phyloP scores from a whole-genome alignment of 768 basidiomycete species.

The Russula foetens region DNA sequence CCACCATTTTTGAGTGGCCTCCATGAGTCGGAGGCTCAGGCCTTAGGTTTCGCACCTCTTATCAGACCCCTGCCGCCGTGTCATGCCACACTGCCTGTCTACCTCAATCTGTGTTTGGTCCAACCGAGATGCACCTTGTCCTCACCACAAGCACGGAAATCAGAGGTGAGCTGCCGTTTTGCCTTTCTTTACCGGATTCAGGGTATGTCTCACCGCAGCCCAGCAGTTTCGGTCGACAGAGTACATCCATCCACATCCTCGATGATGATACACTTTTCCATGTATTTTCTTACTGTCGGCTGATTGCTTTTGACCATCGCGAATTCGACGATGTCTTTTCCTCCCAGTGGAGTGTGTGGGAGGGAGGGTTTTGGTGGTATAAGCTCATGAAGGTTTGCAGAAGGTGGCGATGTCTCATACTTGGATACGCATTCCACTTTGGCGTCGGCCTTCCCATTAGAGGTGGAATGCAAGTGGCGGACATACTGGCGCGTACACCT shows the following conservation, averaged over 20 bases:
- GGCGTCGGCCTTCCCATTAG: neutral
- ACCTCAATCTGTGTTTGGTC: too few species aligned
- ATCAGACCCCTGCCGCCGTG: too few species aligned
- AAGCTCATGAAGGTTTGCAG: neutral
- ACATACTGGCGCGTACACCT: neutral
- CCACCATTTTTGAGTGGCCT: too few species aligned
- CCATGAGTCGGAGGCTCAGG: too few species aligned
- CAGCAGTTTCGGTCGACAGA: too few species aligned
- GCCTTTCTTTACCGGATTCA: too few species aligned
- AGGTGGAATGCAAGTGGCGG: neutral
- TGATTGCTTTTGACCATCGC: neutral
- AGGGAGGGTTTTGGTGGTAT: neutral
- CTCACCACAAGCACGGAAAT: too few species aligned
- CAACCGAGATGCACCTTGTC: too few species aligned
- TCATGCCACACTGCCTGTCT: too few species aligned
- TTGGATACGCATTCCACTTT: neutral
- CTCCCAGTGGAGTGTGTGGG: neutral
- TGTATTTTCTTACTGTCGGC: neutral
- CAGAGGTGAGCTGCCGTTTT: too few species aligned
- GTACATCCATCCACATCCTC: neutral
- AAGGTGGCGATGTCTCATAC: neutral
- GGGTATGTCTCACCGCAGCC: too few species aligned
- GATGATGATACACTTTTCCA: neutral
- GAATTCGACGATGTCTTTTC: neutral
- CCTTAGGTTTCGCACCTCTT: too few species aligned